Evolutionary conservation across 805 yeast genomes (phyloP), one percentile per base, ranked within the genome.

Genomic region (Myxozyma lipomycoides): DNA sequence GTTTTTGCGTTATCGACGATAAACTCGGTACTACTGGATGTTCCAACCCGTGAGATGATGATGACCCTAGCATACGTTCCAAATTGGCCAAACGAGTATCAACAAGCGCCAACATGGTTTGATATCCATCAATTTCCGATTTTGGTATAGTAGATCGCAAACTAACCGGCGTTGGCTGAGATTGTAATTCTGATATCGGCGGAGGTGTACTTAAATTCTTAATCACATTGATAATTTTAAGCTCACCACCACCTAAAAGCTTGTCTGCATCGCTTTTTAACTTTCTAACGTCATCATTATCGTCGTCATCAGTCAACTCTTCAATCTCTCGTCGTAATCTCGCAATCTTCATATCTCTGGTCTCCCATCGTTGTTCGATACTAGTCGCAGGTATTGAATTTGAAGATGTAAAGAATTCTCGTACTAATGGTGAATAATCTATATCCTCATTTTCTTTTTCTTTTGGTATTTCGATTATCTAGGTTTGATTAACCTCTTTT

Each of bases 11-110:
- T 10, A 52, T 42, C 4, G 51, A 32, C 9, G 21, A 21, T 18
- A 52, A 35, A 9, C 52, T 48, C 3, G 56, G 56, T 7, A 52
- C 40, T 17, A 52, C 22, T 6, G 52, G 56, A 22, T 36, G 46
- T 12, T 52, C 56, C 10, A 41, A 46, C 12, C 40, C 44, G 34
- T 10, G 15, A 10, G 56, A 36, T 7, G 45, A 18, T 4, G 56
- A 34, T 23, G 40, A 45, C 18, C 53, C 53, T 15, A 52, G 38
- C 17, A 50, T 45, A 12, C 30, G 40, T 37, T 52, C 57, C 17
- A 52, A 23, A 6, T 21, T 30, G 17, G 55, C 50, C 12, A 52
- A 28, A 4, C 57, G 50, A 7, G 45, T 26, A 19, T 52, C 57
- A 3, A 52, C 26, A 21, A 10, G 15, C 34, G 34, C 34, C 10